A percentile compares a stretch with the other conserved stretches of the same genome.
Evolutionary conservation across 306 rosid genomes (phyloP).

Genomic region (Mimosa bimucronata): DNA sequence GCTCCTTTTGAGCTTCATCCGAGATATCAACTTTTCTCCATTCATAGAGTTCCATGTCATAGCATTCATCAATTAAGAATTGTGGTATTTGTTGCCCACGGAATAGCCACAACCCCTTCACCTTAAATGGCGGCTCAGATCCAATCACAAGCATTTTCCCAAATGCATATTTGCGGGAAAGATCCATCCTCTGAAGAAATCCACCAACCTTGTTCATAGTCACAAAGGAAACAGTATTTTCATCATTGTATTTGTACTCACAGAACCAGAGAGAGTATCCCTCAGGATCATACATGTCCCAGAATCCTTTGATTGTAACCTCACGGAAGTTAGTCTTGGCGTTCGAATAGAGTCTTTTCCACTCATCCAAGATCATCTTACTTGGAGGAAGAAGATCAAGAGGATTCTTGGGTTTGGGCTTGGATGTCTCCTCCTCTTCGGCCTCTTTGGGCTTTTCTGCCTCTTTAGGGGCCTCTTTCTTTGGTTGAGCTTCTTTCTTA

Average conservation of each 20-base stretch:
- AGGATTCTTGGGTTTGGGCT: slow-evolving; percentile 69
- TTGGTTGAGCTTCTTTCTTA: slow-evolving; percentile 59
- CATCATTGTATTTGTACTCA: slow-evolving; percentile 66
- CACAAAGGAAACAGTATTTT: slow-evolving; percentile 64
- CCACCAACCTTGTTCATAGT: slow-evolving; percentile 70
- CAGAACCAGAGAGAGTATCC: slow-evolving; percentile 80
- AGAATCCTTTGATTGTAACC: slow-evolving; percentile 78
- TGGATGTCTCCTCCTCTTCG: slow-evolving; percentile 64
- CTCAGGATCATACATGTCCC: slow-evolving; percentile 82
- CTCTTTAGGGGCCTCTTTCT: slow-evolving; percentile 43
- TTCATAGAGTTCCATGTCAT: slow-evolving; percentile 71
- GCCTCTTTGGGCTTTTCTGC: slow-evolving; percentile 42
- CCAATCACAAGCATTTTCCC: slow-evolving; percentile 74
- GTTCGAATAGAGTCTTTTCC: slow-evolving; percentile 79
- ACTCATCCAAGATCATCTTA: slow-evolving; percentile 68
- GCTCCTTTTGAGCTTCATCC: slow-evolving; percentile 67
- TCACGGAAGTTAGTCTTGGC: slow-evolving; percentile 74
- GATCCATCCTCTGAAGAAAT: slow-evolving; percentile 70
- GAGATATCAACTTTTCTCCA: slow-evolving; percentile 65
- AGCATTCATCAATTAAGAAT: slow-evolving; percentile 62
- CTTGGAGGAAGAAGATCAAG: slow-evolving; percentile 77
- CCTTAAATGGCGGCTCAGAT: slow-evolving; percentile 60
- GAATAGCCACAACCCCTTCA: slow-evolving; percentile 75
- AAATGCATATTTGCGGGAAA: slow-evolving; percentile 67
- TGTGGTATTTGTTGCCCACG: slow-evolving; percentile 62